Conservation (phyloP, 2,329 filamentous ascomycete genomes). For the Stagonosporopsis chrysanthemi region DNA sequence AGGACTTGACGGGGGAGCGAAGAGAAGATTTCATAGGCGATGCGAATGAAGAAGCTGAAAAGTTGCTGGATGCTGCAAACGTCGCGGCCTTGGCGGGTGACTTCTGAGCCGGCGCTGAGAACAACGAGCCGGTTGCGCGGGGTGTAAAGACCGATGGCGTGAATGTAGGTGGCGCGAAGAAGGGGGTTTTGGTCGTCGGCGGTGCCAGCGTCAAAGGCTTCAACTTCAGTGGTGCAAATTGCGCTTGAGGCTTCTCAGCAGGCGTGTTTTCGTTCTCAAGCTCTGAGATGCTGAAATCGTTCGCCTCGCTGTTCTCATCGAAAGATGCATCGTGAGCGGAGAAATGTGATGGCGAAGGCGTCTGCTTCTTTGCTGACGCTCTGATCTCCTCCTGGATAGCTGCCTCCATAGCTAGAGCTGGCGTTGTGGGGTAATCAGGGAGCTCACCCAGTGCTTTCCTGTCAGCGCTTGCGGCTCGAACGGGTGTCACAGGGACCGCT, state of each 20-base stretch:
- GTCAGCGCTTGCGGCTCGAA: constrained; percentile 18
- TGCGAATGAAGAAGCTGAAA: constrained; percentile 23
- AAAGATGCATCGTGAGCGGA: constrained; percentile 23
- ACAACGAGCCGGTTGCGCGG: constrained; percentile 6
- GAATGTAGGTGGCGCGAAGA: constrained; percentile 18
- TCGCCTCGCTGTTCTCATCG: constrained; percentile 25
- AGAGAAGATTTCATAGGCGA: constrained; percentile 40
- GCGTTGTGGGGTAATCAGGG: constrained; percentile 32
- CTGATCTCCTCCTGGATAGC: constrained; percentile 37
- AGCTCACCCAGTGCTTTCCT: constrained; percentile 19
- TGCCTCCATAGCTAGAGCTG: constrained; percentile 33
- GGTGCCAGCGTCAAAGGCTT: constrained; percentile 29
- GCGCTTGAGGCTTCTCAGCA: constrained; percentile 18
- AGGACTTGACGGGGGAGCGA: constrained; percentile 44
- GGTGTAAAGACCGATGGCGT: constrained; percentile 18
- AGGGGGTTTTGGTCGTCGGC: constrained; percentile 19
- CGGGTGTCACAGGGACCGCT: constrained; percentile 15
- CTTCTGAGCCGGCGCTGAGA: constrained; percentile 11
- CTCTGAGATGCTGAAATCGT: constrained; percentile 23
- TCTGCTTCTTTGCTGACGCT: constrained; percentile 38
- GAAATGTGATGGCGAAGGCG: constrained; percentile 29
- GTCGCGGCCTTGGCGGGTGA: constrained; percentile 15
- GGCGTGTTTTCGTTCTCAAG: constrained; percentile 21
- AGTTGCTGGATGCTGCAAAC: constrained; percentile 9
- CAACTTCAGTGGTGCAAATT: constrained; percentile 15